These are phyloP conservation scores for Grigorovia jiainica DNA, from an alignment of 805 yeast species.

Conservation along the genomic window DNA sequence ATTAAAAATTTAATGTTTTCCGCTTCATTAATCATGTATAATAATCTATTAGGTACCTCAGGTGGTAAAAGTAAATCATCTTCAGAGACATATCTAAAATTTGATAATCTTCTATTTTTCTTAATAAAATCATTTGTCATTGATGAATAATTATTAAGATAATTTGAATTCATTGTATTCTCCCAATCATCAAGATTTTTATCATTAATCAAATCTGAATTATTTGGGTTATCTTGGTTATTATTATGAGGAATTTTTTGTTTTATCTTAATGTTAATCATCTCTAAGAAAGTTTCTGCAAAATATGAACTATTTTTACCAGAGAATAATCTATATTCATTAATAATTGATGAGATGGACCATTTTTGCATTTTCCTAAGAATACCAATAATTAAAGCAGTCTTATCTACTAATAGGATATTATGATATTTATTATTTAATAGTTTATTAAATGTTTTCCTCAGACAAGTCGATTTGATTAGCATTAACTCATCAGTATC, in stretches of 20 bases:
- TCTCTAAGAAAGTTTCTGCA: conserved; percentile 75
- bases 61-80: conserved; percentile 22
- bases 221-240: no score
- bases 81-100: conserved; percentile 18
- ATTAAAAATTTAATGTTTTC: conserved; percentile 5
- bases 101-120: conserved; percentile 10
- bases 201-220: not conserved
- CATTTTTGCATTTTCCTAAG: conserved; percentile 78
- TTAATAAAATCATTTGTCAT: no score
- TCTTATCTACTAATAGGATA: conserved; percentile 65
- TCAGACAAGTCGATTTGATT: conserved; percentile 54
- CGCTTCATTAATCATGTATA: conserved; percentile 18
- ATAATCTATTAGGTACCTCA: conserved; percentile 20
- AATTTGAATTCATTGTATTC: no score
- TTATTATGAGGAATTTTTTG: conserved; percentile 18
- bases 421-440: conserved; percentile 58
- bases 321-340: conserved; percentile 73
- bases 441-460: conserved; percentile 54
- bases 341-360: conserved; percentile 75
- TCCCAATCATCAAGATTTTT: conserved; percentile 1
- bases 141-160: no score
- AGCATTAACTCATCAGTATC: conserved; percentile 65
- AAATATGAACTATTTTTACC: conserved; percentile 66
- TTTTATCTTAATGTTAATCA: conserved; percentile 38
- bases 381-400: conserved; percentile 71